Evolutionary conservation across 1,284 basidiomycete species (phyloP), one percentile per base, ranked within the genome.

Genomic region (Pyrrhoderma lamaoense): DNA sequence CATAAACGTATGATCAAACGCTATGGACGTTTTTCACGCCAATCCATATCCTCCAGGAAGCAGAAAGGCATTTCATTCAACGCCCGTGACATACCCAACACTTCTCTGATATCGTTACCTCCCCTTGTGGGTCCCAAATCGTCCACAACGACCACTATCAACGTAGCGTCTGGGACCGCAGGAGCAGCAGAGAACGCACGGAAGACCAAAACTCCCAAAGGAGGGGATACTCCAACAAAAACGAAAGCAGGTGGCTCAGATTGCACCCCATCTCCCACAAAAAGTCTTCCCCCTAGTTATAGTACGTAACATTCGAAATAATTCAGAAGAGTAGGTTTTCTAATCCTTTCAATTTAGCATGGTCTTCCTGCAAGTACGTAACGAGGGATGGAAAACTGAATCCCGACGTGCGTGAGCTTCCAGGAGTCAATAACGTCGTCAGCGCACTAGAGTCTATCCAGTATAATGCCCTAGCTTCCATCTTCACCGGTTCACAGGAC

Each of bases 311-410:
- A 11, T 19, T 1, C 25, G 37, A 14, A 5, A 16, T 21, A 52
- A 56, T 58, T 19, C 60, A 59, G 62, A 49, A 31, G 27, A 31
- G 36, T 52, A 18, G n/a, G 38, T 5, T 58, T 36, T 22, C 16
- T 42, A 42, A 16, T 27, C 25, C 27, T n/a, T 39, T 19, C 19
- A 7, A 11, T 42, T 22, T 25, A 81, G 79, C 77, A 7, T 85
- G 81, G 80, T 72, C 65, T 18, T 74, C 68, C 16, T 86, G 83
- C 60, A 66, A 69, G 2, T 86, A 85, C 59, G 66, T 70, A 42
- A 58, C 61, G 18, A 68, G 70, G 3, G 83, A 86, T 58, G 84
- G 84, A 14, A 58, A 71, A 53, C 74, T 83, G 59, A 87, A 87
- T 61, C 82, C 83, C 0, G 84, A 86, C 56, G 76, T 74, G 2